phyloP scores from a whole-genome alignment of 371 early-diverging fungal genomes.

The Cokeromyces recurvatus region DNA sequence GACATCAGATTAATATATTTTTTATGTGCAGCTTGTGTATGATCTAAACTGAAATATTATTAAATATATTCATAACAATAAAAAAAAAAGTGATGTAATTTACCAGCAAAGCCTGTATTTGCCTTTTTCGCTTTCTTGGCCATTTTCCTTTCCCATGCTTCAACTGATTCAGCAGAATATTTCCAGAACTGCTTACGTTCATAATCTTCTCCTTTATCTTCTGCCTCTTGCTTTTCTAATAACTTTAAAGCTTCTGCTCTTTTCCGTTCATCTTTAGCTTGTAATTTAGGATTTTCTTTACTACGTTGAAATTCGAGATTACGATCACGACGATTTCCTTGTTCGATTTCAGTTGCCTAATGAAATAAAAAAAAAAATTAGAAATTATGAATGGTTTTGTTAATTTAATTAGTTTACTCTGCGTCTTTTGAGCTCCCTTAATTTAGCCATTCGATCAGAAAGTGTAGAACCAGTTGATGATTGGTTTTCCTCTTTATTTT shows the following conservation, averaged over 20 bases:
- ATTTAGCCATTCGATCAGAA: slow-evolving; percentile 46
- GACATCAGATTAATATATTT: slow-evolving; percentile 78
- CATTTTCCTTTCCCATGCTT: slow-evolving; percentile 82
- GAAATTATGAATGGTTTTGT: neutral
- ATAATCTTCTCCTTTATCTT: slow-evolving; percentile 74
- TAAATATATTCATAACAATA: neutral
- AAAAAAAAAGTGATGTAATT: neutral
- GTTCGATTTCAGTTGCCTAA: slow-evolving; percentile 54
- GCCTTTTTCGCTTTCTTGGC: slow-evolving; percentile 57
- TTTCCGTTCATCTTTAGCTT: slow-evolving; percentile 62
- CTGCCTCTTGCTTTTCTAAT: slow-evolving; percentile 54
- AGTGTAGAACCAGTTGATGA: slow-evolving; percentile 8
- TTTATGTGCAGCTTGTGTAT: slow-evolving; percentile 79
- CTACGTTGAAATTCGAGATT: slow-evolving; percentile 74
- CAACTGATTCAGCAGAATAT: slow-evolving; percentile 85
- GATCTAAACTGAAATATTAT: slow-evolving; percentile 41
- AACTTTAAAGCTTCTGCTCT: slow-evolving; percentile 72
- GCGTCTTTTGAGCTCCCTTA: slow-evolving; percentile 50
- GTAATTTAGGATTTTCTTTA: slow-evolving; percentile 66
- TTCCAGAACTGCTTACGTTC: slow-evolving; percentile 78
- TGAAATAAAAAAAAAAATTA: neutral
- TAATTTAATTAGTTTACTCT: slow-evolving; percentile 35
- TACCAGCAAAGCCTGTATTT: slow-evolving; percentile 84
- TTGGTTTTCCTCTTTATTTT: neutral
- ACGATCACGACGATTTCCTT: slow-evolving; percentile 76